Evolutionary conservation across 1,284 basidiomycete species (phyloP), one percentile per base, ranked within the genome.

Genomic region (Polyporus tsugae): DNA sequence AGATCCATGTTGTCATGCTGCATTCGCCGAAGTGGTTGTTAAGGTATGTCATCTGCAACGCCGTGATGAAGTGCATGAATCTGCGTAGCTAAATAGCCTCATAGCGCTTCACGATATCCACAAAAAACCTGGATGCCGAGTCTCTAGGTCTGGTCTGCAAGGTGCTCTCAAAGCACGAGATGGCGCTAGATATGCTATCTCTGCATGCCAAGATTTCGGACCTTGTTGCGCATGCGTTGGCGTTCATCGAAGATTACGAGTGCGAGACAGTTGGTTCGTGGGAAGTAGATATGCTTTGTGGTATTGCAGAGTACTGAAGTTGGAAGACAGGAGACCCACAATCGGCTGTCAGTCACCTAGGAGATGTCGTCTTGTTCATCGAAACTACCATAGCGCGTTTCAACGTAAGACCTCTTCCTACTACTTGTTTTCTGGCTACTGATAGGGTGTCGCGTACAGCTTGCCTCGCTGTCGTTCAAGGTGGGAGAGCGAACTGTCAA

Each of bases 191-290:
- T 74, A 86, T 94, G 58, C 73, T 95, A 38, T 86, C 91, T 10
- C 79, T 95, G n/a, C 91, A 94, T 75, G 78, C 86, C 22, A 87
- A 84, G 67, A 80, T 93, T n/a, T 82, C 83, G 4, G 87, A 90
- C 62, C 77, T 95, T 22, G 80, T 93, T 39, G 87, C 86, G 25
- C 83, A 87, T 72, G 86, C 87, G 0, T 77, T 93, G 55, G 81
- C 81, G n/a, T 86, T 92, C 69, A 79, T 94, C 44, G 86, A 91
- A 63, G 85, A 89, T 55, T 93, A 91, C 73, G 91, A 93, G 74
- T 92, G 90, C 69, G 92, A 93, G 75, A 89, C 88, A 25, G 89
- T 94, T 58, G 93, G 92, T 91, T 77, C 36, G 90, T 81, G 60
- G 13, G 15, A 35, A 61, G 19, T 44, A 35, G 22, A 38, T 39